These are phyloP conservation scores for Trapa bicornis DNA, from an alignment of 345 rosid genomes.

Conservation along the genomic window DNA sequence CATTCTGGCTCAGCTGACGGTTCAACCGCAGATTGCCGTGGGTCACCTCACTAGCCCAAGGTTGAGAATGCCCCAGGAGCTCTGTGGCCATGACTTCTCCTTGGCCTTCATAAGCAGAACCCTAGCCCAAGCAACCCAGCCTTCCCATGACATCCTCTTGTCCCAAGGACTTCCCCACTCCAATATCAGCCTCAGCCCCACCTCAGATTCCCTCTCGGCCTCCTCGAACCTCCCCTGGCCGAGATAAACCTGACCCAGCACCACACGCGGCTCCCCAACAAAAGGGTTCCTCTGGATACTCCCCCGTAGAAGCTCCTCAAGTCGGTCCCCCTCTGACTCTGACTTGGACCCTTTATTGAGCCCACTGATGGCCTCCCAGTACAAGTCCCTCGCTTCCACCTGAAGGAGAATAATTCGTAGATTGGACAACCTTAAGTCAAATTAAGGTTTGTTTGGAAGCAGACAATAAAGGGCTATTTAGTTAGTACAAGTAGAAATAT, in stretches of 20 bases:
- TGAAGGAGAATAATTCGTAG: too few relatives aligned
- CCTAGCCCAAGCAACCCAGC: conserved; percentile 89
- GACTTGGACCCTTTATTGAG: conserved; percentile 9
- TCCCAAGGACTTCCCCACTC: conserved; percentile 98
- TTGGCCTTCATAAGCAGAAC: conserved; percentile 63
- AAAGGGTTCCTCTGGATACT: conserved; percentile 58
- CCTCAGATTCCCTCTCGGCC: conserved; percentile 48
- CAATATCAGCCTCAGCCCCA: conserved; percentile 51
- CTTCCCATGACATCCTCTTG: conserved; percentile 89
- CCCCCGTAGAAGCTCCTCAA: conserved; percentile 31
- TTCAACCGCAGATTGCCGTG: background rate
- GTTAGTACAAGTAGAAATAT: too few relatives aligned
- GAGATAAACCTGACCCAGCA: conserved; percentile 55
- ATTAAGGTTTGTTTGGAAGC: too few relatives aligned
- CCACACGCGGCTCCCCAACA: conserved; percentile 77
- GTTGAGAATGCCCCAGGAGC: conserved; percentile 67
- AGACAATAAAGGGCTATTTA: too few relatives aligned
- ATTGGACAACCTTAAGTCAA: too few relatives aligned
- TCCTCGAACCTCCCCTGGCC: conserved; percentile 50
- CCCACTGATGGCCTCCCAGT: conserved; percentile 69
- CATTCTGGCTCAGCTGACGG: background rate
- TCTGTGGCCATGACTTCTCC: conserved; percentile 75
- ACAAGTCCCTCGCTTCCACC: conserved; percentile 44
- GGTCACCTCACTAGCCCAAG: conserved; percentile 61
- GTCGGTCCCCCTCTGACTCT: too few relatives aligned